Percentiles rank a stretch among this genome's conserved stretches.
These are phyloP conservation scores for Poa annua DNA, from an alignment of 176 grass and related monocot species.

Conservation along the genomic window DNA sequence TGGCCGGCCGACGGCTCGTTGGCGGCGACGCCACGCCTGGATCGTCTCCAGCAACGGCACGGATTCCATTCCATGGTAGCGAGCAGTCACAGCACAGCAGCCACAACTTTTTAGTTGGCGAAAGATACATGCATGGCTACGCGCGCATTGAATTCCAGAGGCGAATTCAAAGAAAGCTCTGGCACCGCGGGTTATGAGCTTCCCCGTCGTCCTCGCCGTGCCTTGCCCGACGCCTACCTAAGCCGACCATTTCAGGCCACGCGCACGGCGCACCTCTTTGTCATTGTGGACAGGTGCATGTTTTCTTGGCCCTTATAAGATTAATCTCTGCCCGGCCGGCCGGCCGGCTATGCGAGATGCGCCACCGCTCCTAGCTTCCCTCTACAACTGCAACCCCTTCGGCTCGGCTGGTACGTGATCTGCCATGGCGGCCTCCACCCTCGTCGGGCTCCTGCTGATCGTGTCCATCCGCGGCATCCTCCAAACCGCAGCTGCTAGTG, in stretches of 20 bases:
- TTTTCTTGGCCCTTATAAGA: no score
- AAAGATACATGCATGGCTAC: no score
- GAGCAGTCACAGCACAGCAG: no score
- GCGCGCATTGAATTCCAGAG: no score
- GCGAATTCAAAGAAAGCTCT: background rate
- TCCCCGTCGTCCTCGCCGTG: background rate
- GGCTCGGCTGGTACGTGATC: no score
- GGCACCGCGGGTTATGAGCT: background rate
- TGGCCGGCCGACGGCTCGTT: background rate
- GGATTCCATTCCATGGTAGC: no score
- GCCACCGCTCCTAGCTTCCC: background rate
- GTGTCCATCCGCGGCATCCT: background rate
- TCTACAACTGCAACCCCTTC: background rate
- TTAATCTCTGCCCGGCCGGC: background rate
- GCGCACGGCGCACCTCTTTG: background rate
- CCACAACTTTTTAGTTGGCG: no score
- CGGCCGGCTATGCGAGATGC: no score
- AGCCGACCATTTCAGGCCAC: background rate
- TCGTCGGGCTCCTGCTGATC: background rate
- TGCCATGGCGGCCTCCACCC: background rate
- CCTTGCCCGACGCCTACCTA: background rate
- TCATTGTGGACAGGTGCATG: background rate
- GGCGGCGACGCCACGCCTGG: constrained; percentile 22
- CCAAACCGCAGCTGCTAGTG: background rate
- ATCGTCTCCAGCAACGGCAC: no score